Evolutionary conservation across 2,329 filamentous ascomycete genomes (phyloP).

Genomic region (Hortaea sp.): DNA sequence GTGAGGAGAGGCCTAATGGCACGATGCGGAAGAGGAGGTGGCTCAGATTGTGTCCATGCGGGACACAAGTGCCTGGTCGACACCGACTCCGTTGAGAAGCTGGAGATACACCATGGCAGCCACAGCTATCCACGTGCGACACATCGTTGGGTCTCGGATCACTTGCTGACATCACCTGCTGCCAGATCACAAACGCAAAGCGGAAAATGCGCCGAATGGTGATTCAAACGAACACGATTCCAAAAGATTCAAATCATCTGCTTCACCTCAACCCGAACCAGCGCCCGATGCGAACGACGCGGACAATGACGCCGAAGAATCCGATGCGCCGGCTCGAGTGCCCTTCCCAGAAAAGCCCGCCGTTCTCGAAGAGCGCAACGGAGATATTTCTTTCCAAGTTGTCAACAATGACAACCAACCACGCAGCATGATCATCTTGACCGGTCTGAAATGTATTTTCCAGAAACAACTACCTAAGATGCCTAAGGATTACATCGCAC

Average conservation of each 20-base stretch:
- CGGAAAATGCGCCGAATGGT: constrained; percentile 48
- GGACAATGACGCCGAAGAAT: constrained; percentile 6
- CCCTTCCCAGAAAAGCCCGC: constrained; percentile 91
- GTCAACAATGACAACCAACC: constrained; percentile 91
- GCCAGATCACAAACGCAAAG: constrained; percentile 55
- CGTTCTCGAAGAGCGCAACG: constrained; percentile 84
- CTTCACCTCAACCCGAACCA: constrained; percentile 25
- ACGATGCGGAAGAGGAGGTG: no score
- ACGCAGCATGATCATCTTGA: constrained; percentile 87
- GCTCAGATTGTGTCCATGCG: no score
- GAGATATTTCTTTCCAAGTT: constrained; percentile 92
- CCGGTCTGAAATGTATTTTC: constrained; percentile 93
- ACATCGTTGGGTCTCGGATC: no score
- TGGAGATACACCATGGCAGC: no score
- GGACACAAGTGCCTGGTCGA: no score
- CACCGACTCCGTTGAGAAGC: no score
- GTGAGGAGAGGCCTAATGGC: no score
- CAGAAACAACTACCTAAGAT: constrained; percentile 98
- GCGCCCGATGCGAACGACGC: constrained; percentile 19
- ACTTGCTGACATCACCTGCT: no score
- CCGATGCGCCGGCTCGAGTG: constrained; percentile 33
- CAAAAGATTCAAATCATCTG: constrained; percentile 52
- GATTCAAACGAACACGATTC: constrained; percentile 45
- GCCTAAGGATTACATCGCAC: constrained; percentile 98
- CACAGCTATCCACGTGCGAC: no score